phyloP scores from a whole-genome alignment of 495 filamentous ascomycete species.

The Penicillium goetzii region DNA sequence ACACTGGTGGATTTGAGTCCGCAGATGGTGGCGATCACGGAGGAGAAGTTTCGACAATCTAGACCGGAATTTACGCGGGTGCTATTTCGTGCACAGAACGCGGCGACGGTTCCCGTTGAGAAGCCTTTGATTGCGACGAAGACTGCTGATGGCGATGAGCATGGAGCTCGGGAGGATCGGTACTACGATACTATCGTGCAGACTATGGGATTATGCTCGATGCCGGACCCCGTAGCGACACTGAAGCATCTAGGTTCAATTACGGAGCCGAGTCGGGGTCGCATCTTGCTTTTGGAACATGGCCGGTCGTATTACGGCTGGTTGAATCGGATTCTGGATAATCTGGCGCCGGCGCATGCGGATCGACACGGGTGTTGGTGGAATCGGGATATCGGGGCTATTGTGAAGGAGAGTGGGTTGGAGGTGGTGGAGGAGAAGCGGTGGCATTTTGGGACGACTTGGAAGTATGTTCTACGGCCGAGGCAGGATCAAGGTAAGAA shows the following conservation, averaged over 20 bases:
- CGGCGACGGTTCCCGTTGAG: constrained; percentile 29
- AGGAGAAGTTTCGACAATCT: constrained; percentile 58
- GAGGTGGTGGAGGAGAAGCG: constrained; percentile 73
- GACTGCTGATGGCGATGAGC: not conserved
- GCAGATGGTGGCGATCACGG: constrained; percentile 65
- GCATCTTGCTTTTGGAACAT: constrained; percentile 89
- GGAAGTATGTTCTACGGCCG: constrained; percentile 64
- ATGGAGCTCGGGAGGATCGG: not conserved
- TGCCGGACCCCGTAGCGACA: constrained; percentile 69
- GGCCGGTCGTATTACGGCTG: constrained; percentile 76
- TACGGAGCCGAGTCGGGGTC: constrained; percentile 57
- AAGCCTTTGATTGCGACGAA: constrained; percentile 4
- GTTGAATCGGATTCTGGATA: constrained; percentile 80
- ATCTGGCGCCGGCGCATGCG: constrained; percentile 75
- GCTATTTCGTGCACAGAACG: constrained; percentile 49
- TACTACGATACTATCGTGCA: constrained; percentile 86
- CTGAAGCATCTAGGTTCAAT: constrained; percentile 55
- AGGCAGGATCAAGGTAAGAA: constrained; percentile 21
- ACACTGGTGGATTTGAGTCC: constrained; percentile 67
- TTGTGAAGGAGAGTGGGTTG: constrained; percentile 80
- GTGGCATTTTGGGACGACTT: constrained; percentile 79
- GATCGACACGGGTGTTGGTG: constrained; percentile 92
- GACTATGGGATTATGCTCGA: constrained; percentile 92
- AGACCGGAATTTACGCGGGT: constrained; percentile 51
- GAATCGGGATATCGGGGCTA: constrained; percentile 85